Percentiles rank a stretch among this genome's conserved stretches.
Conservation (phyloP, 2,329 filamentous ascomycete genomes). For the Teratosphaeria viscida region DNA sequence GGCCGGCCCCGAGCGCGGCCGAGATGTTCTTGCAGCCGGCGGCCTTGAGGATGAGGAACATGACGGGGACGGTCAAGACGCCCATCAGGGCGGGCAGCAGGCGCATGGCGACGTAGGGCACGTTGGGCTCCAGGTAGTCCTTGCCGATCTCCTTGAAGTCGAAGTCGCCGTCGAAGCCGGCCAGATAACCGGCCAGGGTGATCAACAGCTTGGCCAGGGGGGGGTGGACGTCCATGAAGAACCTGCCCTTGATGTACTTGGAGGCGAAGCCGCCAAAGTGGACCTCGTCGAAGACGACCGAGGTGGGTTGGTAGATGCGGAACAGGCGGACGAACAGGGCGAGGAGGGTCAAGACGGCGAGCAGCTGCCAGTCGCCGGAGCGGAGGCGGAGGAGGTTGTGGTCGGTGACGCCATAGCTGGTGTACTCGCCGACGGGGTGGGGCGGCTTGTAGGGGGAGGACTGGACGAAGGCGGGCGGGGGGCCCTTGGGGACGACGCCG, state of each 20-base stretch:
- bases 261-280: constrained; percentile 97
- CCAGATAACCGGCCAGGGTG: constrained; percentile 86
- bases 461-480: background rate
- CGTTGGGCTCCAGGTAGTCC: constrained; percentile 87
- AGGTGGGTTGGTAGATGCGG: constrained; percentile 89
- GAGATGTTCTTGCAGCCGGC: constrained; percentile 80
- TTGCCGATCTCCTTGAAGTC: constrained; percentile 99
- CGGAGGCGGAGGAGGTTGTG: constrained; percentile 88
- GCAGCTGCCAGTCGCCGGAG: constrained; percentile 68
- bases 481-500: background rate
- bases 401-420: constrained; percentile 71
- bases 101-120: constrained; percentile 97
- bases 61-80: constrained; percentile 76
- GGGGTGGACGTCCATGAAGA: constrained; percentile 99
- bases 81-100: constrained; percentile 83
- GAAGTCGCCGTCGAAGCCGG: constrained; percentile 89
- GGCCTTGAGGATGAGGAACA: constrained; percentile 91
- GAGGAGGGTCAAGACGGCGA: constrained; percentile 62
- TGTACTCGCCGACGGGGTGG: constrained; percentile 43
- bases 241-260: constrained; percentile 98
- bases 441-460: constrained; percentile 24
- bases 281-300: constrained; percentile 98
- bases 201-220: constrained; percentile 94
- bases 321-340: constrained; percentile 77
- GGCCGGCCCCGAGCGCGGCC: constrained; percentile 67